Evolutionary conservation across 192 early-diverging fungal species (phyloP).

Genomic region (Podochytrium sp.): DNA sequence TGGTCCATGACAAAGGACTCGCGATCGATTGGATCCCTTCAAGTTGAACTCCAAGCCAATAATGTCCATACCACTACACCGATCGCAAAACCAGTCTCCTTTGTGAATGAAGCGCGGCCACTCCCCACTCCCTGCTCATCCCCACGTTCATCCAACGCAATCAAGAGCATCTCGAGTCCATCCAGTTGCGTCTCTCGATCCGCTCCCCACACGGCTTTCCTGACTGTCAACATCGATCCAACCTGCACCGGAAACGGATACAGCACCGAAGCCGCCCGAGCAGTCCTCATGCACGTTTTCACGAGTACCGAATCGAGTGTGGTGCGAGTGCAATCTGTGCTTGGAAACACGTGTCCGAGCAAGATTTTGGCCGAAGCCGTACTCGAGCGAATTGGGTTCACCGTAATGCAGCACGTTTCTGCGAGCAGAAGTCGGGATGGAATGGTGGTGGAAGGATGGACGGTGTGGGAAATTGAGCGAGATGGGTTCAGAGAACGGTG

Average conservation of each 20-base stretch:
- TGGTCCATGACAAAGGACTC: too few relatives aligned
- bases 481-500: not conserved
- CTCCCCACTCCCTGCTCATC: too few relatives aligned
- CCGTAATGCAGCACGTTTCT: not conserved
- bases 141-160: too few relatives aligned
- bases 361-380: not conserved
- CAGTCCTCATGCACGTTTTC: constrained; percentile 9
- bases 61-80: too few relatives aligned
- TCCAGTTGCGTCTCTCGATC: too few relatives aligned
- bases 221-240: not conserved
- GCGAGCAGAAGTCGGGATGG: not conserved
- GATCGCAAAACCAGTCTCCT: too few relatives aligned
- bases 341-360: not conserved
- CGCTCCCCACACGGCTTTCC: not conserved
- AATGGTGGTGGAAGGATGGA: not conserved
- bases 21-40: too few relatives aligned
- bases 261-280: not conserved
- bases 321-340: not conserved
- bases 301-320: constrained; percentile 33
- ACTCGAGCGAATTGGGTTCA: not conserved
- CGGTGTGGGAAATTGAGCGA: not conserved
- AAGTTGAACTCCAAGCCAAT: too few relatives aligned
- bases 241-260: not conserved
- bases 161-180: too few relatives aligned
- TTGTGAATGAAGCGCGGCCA: too few relatives aligned